These are phyloP conservation scores for Quercus ilex DNA, from an alignment of 306 rosid species.

Conservation along the genomic window DNA sequence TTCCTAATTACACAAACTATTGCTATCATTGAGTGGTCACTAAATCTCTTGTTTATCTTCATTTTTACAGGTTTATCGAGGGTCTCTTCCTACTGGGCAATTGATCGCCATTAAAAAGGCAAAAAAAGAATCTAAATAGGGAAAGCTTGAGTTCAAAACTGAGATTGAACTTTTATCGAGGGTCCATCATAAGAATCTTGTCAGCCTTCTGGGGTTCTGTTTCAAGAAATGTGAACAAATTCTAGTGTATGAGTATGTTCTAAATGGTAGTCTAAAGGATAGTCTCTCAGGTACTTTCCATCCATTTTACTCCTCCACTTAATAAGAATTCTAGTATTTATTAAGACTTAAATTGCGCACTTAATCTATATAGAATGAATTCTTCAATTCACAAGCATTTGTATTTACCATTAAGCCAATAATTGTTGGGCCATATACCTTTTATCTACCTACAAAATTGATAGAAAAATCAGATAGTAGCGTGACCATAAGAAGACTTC, in stretches of 20 bases:
- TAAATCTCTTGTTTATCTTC: neutral
- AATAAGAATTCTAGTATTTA: neutral
- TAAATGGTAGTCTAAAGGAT: constrained; percentile 45
- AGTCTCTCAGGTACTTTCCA: constrained; percentile 31
- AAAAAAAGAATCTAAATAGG: constrained; percentile 32
- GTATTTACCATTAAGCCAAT: too few relatives aligned
- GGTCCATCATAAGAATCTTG: constrained; percentile 53
- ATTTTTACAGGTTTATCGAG: constrained; percentile 38
- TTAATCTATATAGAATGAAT: too few relatives aligned
- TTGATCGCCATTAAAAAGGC: constrained; percentile 44
- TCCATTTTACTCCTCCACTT: neutral
- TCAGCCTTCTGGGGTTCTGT: constrained; percentile 48
- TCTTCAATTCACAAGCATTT: too few relatives aligned
- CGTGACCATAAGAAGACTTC: too few relatives aligned
- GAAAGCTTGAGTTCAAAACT: constrained; percentile 35
- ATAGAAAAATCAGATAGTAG: too few relatives aligned
- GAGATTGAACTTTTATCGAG: constrained; percentile 60
- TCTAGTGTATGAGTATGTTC: constrained; percentile 39
- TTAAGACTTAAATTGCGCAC: neutral
- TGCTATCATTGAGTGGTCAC: neutral
- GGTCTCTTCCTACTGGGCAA: constrained; percentile 37
- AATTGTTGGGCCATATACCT: too few relatives aligned
- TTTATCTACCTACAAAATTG: too few relatives aligned
- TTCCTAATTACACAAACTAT: too few relatives aligned
- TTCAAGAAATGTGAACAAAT: constrained; percentile 48